Percentiles rank a stretch among this genome's conserved stretches.
Conservation (phyloP, 352 stramenopile genomes). For the Globisporangium lucens region DNA sequence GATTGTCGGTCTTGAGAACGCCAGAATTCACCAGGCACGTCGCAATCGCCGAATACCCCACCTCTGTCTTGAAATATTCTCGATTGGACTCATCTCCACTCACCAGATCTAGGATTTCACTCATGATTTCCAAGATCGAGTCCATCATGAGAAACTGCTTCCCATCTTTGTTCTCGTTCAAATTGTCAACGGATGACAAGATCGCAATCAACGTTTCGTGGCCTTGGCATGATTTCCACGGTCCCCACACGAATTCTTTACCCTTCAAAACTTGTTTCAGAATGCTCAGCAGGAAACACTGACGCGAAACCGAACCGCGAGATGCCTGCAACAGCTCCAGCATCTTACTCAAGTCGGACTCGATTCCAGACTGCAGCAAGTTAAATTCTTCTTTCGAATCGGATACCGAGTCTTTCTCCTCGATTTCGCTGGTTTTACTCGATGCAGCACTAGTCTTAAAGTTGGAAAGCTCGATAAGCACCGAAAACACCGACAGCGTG, state of each 20-base stretch:
- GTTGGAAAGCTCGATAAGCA: slow-evolving; percentile 39
- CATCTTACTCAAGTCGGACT: slow-evolving; percentile 54
- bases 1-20: slow-evolving; percentile 34
- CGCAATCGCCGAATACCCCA: slow-evolving; percentile 46
- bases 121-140: slow-evolving; percentile 46
- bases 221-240: slow-evolving; percentile 53
- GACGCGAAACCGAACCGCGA: slow-evolving; percentile 26
- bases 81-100: slow-evolving; percentile 24
- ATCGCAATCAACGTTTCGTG: slow-evolving; percentile 59
- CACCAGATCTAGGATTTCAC: slow-evolving; percentile 38
- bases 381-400: slow-evolving; percentile 14
- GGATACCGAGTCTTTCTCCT: slow-evolving; percentile 4
- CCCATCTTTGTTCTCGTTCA: slow-evolving; percentile 17
- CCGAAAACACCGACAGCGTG: slow-evolving; percentile 29
- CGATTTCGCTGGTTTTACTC: not conserved
- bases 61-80: slow-evolving; percentile 39
- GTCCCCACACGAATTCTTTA: slow-evolving; percentile 29
- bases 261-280: slow-evolving; percentile 50
- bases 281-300: slow-evolving; percentile 38
- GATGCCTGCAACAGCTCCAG: slow-evolving; percentile 49
- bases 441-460: slow-evolving; percentile 8
- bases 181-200: slow-evolving; percentile 47
- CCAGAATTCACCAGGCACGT: slow-evolving; percentile 57
- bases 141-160: slow-evolving; percentile 43
- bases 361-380: slow-evolving; percentile 44